A percentile compares a stretch with the other conserved stretches of the same genome.
Evolutionary conservation across 2,329 filamentous ascomycete genomes (phyloP).

Genomic region (Colletotrichum sp.): DNA sequence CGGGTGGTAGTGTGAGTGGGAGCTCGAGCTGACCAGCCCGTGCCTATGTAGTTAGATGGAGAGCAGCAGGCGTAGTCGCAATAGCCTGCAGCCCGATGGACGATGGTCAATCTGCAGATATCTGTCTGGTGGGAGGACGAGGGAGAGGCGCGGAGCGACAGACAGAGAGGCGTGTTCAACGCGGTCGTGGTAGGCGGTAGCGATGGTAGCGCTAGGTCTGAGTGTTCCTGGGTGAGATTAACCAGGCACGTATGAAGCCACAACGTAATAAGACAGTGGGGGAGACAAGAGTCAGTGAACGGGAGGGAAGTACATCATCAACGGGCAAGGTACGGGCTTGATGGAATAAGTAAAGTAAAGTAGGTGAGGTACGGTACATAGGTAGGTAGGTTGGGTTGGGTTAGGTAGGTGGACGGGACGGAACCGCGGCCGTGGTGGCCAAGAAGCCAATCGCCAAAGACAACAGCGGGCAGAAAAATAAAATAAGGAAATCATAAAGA

Average conservation of each 20-base stretch:
- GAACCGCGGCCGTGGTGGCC: background rate
- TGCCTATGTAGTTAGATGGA: background rate
- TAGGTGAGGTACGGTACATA: background rate
- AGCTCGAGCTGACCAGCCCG: background rate
- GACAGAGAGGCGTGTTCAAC: background rate
- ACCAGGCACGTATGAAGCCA: slow-evolving; percentile 18
- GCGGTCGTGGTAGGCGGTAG: background rate
- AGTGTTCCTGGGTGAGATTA: slow-evolving; percentile 18
- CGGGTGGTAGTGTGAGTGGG: background rate
- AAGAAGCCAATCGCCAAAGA: background rate
- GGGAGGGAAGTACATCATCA: slow-evolving; percentile 1
- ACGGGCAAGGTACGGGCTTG: background rate
- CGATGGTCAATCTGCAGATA: background rate
- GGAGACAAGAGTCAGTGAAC: slow-evolving; percentile 19
- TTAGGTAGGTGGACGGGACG: slow-evolving; percentile 1
- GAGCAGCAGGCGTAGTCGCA: background rate
- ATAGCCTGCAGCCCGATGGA: background rate
- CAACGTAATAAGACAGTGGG: slow-evolving; percentile 20
- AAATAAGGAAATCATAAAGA: background rate
- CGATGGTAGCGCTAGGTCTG: slow-evolving; percentile 11
- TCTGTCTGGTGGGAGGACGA: background rate
- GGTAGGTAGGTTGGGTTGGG: background rate
- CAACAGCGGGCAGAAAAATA: background rate
- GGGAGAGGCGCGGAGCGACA: background rate
- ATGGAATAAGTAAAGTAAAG: background rate